These are phyloP conservation scores for Aspergillus homomorphus DNA, from an alignment of 495 filamentous ascomycete genomes.

Conservation along the genomic window DNA sequence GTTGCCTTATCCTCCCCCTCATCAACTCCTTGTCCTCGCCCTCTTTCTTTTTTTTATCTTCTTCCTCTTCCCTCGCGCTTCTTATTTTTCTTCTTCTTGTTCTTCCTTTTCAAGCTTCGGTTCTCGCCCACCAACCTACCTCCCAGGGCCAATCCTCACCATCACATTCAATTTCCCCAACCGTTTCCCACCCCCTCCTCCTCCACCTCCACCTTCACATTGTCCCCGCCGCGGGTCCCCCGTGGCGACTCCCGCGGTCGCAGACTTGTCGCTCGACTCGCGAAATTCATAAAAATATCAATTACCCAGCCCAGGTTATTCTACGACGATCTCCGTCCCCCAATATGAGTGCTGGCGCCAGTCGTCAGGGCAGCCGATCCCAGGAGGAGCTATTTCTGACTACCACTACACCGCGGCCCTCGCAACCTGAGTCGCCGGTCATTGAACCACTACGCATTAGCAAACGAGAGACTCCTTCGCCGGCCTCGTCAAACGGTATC, in stretches of 20 bases:
- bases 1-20: slow-evolving; percentile 7
- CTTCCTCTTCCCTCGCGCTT: slow-evolving; percentile 7
- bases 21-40: slow-evolving; percentile 4
- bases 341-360: slow-evolving; percentile 41
- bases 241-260: background rate
- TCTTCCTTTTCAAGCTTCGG: background rate
- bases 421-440: slow-evolving; percentile 60
- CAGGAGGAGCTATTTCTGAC: slow-evolving; percentile 78
- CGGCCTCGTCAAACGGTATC: slow-evolving; percentile 33
- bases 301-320: background rate
- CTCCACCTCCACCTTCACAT: background rate
- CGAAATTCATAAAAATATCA: background rate
- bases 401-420: slow-evolving; percentile 35
- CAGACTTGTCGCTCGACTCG: background rate
- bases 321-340: background rate
- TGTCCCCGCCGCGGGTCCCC: background rate
- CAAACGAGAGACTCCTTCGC: slow-evolving; percentile 56
- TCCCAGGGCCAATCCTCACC: too few species aligned
- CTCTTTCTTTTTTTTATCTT: slow-evolving; percentile 7
- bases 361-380: slow-evolving; percentile 50
- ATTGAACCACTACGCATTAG: slow-evolving; percentile 84
- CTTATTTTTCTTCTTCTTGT: background rate
- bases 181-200: background rate
- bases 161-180: too few species aligned
- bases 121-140: background rate